A percentile compares a stretch with the other conserved stretches of the same genome.
Evolutionary conservation across 352 stramenopile genomes (phyloP).

Genomic region (Pythium volutum): DNA sequence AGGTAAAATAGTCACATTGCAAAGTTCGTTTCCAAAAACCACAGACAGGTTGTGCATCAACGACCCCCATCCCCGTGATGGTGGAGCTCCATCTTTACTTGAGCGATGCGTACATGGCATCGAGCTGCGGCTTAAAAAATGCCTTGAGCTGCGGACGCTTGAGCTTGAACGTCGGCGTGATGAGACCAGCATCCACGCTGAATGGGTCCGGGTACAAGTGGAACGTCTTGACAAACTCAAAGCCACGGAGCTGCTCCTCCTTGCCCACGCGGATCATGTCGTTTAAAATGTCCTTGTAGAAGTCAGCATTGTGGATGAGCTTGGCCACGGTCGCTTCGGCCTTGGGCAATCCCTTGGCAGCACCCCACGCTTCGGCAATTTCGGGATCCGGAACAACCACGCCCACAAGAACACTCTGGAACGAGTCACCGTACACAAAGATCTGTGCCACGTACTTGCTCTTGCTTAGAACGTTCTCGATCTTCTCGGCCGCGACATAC

Average conservation of each 20-base stretch:
- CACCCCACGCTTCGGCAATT: conserved; percentile 75
- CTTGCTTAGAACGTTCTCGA: conserved; percentile 94
- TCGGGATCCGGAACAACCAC: conserved; percentile 94
- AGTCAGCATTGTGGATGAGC: conserved; percentile 37
- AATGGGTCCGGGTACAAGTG: conserved; percentile 86
- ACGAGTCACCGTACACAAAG: conserved; percentile 95
- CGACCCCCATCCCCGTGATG: no score
- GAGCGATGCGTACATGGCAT: conserved; percentile 88
- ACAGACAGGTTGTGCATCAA: no score
- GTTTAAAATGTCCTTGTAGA: no score
- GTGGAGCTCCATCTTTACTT: no score
- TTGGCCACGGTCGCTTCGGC: conserved; percentile 34
- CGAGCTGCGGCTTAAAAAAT: conserved; percentile 76
- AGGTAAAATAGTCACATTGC: no score
- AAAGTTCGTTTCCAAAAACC: no score
- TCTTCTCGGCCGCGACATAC: conserved; percentile 96
- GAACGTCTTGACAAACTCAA: conserved; percentile 90
- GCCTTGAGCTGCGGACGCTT: conserved; percentile 91
- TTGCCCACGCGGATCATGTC: no score
- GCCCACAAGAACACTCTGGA: conserved; percentile 91
- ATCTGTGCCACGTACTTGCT: conserved; percentile 88
- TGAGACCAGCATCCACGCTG: conserved; percentile 86
- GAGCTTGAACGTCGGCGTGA: conserved; percentile 97
- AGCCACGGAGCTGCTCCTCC: conserved; percentile 72
- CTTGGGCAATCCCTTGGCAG: no score